A percentile compares a stretch with the other conserved stretches of the same genome.
phyloP scores from a whole-genome alignment of 1,139 yeast genomes.

The Eremothecium coryli region DNA sequence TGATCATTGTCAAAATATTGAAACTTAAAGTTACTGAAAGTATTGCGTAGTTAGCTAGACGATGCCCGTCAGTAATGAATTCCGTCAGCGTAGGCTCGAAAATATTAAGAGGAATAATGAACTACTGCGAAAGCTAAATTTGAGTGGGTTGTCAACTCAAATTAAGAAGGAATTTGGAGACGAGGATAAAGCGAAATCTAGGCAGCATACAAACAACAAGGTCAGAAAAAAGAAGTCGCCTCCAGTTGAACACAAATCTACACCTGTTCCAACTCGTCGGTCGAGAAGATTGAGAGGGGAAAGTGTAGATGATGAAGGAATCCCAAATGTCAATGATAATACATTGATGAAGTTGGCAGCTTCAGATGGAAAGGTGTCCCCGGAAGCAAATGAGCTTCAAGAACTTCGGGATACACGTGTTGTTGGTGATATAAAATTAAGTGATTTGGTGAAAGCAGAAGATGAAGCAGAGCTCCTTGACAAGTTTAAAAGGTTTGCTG shows the following conservation, averaged over 20 bases:
- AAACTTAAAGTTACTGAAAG: no score
- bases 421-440: conserved; percentile 51
- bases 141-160: conserved; percentile 35
- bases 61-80: conserved; percentile 38
- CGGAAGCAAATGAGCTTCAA: conserved; percentile 40
- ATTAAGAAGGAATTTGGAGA: conserved; percentile 29
- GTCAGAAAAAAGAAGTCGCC: conserved; percentile 20
- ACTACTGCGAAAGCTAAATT: conserved; percentile 39
- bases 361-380: conserved; percentile 11
- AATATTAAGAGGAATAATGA: conserved; percentile 50
- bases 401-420: conserved; percentile 45
- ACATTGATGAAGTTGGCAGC: conserved; percentile 23
- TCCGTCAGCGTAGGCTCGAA: conserved; percentile 60
- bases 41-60: no score
- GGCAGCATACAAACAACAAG: conserved; percentile 14
- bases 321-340: conserved; percentile 24
- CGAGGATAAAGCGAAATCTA: conserved; percentile 23
- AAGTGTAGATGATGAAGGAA: conserved; percentile 27
- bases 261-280: conserved; percentile 45
- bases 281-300: conserved; percentile 63
- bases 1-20: no score
- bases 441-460: conserved; percentile 41
- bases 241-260: conserved; percentile 16
- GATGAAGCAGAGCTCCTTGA: conserved; percentile 34
- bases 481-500: conserved; percentile 33